Conservation (phyloP, 139 green algal species). For the Chlorella sp. region DNA sequence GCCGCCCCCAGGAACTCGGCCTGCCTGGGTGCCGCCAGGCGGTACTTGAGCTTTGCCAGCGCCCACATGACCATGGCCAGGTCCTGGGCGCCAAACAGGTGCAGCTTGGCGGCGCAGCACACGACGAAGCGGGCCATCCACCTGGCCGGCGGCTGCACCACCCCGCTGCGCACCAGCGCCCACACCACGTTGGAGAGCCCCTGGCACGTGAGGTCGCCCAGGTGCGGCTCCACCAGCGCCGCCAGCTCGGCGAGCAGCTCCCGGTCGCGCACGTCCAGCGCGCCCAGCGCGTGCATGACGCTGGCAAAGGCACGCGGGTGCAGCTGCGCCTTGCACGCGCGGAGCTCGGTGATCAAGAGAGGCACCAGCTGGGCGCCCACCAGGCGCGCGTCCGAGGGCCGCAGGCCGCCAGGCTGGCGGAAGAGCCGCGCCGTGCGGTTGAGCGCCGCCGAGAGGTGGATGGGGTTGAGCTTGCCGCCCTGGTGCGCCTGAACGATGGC, state of each 20-base stretch:
- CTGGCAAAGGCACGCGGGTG: constrained; percentile 11
- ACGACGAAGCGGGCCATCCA: constrained; percentile 18
- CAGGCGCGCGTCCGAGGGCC: neutral
- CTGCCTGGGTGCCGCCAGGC: constrained; percentile 11
- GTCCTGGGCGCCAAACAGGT: constrained; percentile 1
- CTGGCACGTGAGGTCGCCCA: constrained; percentile 10
- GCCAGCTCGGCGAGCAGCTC: constrained; percentile 23
- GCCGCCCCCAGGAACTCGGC: constrained; percentile 5
- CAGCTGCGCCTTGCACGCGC: neutral
- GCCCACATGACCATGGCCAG: constrained; percentile 12
- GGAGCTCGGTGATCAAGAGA: constrained; percentile 2
- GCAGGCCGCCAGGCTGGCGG: constrained; percentile 1
- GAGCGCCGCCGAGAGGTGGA: constrained; percentile 4
- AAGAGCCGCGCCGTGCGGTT: constrained; percentile 6
- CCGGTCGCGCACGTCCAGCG: constrained; percentile 24
- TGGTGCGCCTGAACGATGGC: constrained; percentile 1
- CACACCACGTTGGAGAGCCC: constrained; percentile 24
- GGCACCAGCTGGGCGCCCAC: neutral
- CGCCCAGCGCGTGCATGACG: constrained; percentile 10
- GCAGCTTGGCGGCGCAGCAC: neutral
- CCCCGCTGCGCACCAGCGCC: constrained; percentile 12
- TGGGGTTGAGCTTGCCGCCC: neutral
- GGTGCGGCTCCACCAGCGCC: constrained; percentile 6
- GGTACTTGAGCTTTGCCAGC: constrained; percentile 21
- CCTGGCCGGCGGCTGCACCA: constrained; percentile 13